Evolutionary conservation across 805 yeast species (phyloP), one percentile per base, ranked within the genome.

Genomic region (Metschnikowia arizonensis): DNA sequence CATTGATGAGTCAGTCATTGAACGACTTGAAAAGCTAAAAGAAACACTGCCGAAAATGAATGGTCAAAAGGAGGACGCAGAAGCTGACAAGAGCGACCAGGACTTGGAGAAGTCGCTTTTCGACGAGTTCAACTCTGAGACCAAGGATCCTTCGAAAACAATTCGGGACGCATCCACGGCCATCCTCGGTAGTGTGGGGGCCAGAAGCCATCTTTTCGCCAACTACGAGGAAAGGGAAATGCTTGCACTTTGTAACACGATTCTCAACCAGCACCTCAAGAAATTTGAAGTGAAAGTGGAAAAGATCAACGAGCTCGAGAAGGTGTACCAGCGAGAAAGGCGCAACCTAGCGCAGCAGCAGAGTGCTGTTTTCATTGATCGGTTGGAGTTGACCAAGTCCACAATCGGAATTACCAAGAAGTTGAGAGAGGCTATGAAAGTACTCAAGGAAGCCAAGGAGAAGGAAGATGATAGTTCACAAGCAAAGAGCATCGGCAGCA

Each of bases 141-240:
- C 48, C 5, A 36, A 10, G 7, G 43, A 37, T 8, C 46, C 46
- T 24, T 40, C 48, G 18, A 44, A 58, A n/a, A 64, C 63, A 32
- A 59, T 80, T 15, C 73, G 77, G 56, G 85, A 83, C 45, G 86
- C 86, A 2, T 79, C 85, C 0, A 69, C 79, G 5, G 67, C 81
- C n/a, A 82, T 93, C 0, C 69, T 90, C 46, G 90, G 95, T 3
- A 69, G 85, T 9, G 66, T 85, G 31, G 96, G 93, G 3, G 82
- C 88, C 1, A 77, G 93, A 49, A 76, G 93, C 21, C 88, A 86
- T 59, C 74, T 85, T 17, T 85, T 88, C 64, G 87, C 91, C 5
- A 79, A 82, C 4, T 82, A 79, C 58, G 95, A 87, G 62, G 96
- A 88, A 58, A 72, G 89, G 49, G 88, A 84, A 58, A 79, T 82